Conservation (phyloP, 495 filamentous ascomycete genomes). For the Daldinia grandis region DNA sequence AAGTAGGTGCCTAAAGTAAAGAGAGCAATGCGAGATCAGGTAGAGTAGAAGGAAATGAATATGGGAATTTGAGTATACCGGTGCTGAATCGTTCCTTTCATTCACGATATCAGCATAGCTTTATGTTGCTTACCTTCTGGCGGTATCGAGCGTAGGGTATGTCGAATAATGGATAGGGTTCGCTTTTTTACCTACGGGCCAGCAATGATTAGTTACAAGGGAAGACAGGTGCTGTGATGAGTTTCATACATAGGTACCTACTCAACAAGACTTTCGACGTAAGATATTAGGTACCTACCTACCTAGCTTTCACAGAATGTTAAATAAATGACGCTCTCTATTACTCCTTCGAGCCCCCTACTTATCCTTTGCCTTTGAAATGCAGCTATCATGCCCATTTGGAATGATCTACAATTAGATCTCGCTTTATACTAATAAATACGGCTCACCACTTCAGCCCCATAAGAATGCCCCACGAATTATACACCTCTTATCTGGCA, state of each 20-base stretch:
- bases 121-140: not conserved
- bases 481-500: too few species aligned
- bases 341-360: not conserved
- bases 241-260: too few species aligned
- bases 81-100: not conserved
- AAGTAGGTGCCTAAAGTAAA: not conserved
- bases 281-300: too few species aligned
- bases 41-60: not conserved
- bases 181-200: not conserved
- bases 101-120: not conserved
- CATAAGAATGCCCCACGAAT: too few species aligned
- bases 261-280: too few species aligned
- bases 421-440: not conserved
- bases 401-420: not conserved
- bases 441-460: too few species aligned
- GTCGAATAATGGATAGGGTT: not conserved
- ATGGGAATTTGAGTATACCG: not conserved
- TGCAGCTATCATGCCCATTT: not conserved
- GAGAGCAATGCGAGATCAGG: not conserved
- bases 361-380: not conserved
- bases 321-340: not conserved
- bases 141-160: not conserved
- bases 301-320: not conserved
- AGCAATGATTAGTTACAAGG: not conserved
- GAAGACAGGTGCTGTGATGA: not conserved